These are phyloP conservation scores for Stachybotrys chartarum DNA, from an alignment of 2,329 filamentous ascomycete species.

Conservation along the genomic window DNA sequence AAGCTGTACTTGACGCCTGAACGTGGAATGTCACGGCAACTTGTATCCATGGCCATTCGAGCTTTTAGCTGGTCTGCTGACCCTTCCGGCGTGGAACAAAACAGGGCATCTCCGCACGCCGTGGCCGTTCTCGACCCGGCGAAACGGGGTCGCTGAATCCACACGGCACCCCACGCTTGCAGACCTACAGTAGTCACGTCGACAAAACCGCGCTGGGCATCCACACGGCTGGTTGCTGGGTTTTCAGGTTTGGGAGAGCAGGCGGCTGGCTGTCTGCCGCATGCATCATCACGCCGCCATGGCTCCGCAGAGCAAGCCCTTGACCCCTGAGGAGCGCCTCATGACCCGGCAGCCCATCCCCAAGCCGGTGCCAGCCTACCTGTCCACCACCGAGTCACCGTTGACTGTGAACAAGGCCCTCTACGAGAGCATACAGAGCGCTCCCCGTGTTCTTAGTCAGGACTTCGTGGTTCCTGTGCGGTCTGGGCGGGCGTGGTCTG, in stretches of 20 bases:
- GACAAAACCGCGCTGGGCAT: too few relatives aligned
- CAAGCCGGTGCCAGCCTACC: conserved; percentile 41
- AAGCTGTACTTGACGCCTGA: too few relatives aligned
- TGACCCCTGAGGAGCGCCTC: conserved; percentile 22
- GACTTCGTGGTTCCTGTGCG: conserved; percentile 64
- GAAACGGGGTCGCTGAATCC: too few relatives aligned
- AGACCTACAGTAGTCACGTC: too few relatives aligned
- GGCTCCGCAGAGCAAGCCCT: neutral
- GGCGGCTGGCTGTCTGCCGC: neutral
- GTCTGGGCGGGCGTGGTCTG: conserved; percentile 66
- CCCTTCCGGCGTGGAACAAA: too few relatives aligned
- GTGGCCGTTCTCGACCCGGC: too few relatives aligned
- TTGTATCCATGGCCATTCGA: too few relatives aligned
- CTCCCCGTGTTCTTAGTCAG: conserved; percentile 31
- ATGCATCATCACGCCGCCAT: neutral
- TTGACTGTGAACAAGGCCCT: conserved; percentile 34
- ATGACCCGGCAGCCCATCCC: conserved; percentile 35
- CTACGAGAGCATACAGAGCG: conserved; percentile 56
- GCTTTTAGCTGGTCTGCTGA: too few relatives aligned
- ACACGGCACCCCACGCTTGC: too few relatives aligned
- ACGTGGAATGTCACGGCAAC: too few relatives aligned
- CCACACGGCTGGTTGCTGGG: too few relatives aligned
- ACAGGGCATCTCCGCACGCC: too few relatives aligned
- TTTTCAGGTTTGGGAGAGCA: neutral
- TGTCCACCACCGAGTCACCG: conserved; percentile 33